Base-by-base conservation (phyloP, 495 filamentous ascomycete genomes). In the Hypoxylon lenormandii region DNA sequence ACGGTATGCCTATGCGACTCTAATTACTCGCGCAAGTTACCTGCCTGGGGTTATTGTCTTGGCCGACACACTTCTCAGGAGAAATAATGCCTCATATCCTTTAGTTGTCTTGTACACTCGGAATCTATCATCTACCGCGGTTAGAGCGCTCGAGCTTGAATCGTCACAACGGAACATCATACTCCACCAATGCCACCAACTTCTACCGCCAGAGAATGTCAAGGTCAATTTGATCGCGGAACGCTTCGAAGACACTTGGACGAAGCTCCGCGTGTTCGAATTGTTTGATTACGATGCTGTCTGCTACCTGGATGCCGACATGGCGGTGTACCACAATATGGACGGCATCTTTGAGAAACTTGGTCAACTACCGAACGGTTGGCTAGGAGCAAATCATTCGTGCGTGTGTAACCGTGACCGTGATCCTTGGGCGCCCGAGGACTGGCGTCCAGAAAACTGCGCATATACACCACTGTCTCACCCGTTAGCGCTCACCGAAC, bases 191-290 rank as follows among this genome's bases (percentile, higher is more conserved):
- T 76, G 79, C 47, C 65, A 79, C 10, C 72, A 76, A 0, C 68
- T 87, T 13, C 46, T 57, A 0, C 78, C 78, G 1, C 69, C 55
- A 43, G 42, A 45, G 8, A 65, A 76, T 42, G 47, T 49, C 6
- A 56, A 46, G 16, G 63, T 72, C n/a, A 19, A 60, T 4, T 60
- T 80, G 5, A 80, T 83, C 36, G 80, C 81, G 0, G 73, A 78
- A 33, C 80, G 83, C 12, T 86, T 86, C 56, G 68, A 70, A 43
- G 83, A 86, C 59, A 86, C 85, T 15, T 86, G 82, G 83, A 85
- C 84, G 0, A 87, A 88, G 55, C 77, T 87, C 0, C 77, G 79
- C 21, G 83, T 84, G 18, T 87, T 86, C 70, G 78, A 79, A 26
- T 63, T 84, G 2, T 74, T 69, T 30, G 75, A 72, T 12, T 80